Base-by-base conservation (phyloP, 805 yeast species). In the Deakozyma indianensis region DNA sequence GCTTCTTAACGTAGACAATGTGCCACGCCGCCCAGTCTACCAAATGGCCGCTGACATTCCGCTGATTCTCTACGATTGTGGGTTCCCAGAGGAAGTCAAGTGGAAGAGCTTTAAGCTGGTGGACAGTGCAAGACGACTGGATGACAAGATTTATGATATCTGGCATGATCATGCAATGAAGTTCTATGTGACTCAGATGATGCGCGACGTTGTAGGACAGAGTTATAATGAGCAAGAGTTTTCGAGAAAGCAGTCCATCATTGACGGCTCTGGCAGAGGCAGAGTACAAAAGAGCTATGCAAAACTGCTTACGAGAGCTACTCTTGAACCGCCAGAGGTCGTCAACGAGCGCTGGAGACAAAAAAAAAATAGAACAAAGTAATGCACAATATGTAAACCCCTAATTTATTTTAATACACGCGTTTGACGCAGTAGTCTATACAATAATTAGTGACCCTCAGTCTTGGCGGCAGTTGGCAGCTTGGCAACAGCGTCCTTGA, bases 11-110 rank as follows among this genome's bases (percentile, higher is more conserved):
- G 64, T 75, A 1, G 68, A 66, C 3, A 65, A 62, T 35, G 67
- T 63, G 43, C 85, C 94, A 0, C 63, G 75, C 24, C 77, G 80
- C 51, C 98, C 98, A 1, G 64, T 71, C 2, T 92, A 82, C 57
- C 87, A 78, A 38, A 84, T 90, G 84, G 97, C 95, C 0, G 74
- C 81, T 56, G 97, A 90, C 52, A 65, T 81, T 4, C 98, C 98
- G 1, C 67, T 92, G 53, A 79, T 90, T 2, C 64, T 92, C 35
- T 87, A 81, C 58, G 94, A 90, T 56, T 90, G 97, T 61, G 75
- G 73, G 14, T 92, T 75, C 57, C 76, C 77, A 4, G 63, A 57
- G 3, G 71, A 70, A 2, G 69, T 87, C 63, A 79, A 77, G 50
- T 90, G 95, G 95, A 56, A 56, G n/a, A 41, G 50, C 23, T 49